Conservation (phyloP, 2,329 filamentous ascomycete genomes). For the Eutypa lata region DNA sequence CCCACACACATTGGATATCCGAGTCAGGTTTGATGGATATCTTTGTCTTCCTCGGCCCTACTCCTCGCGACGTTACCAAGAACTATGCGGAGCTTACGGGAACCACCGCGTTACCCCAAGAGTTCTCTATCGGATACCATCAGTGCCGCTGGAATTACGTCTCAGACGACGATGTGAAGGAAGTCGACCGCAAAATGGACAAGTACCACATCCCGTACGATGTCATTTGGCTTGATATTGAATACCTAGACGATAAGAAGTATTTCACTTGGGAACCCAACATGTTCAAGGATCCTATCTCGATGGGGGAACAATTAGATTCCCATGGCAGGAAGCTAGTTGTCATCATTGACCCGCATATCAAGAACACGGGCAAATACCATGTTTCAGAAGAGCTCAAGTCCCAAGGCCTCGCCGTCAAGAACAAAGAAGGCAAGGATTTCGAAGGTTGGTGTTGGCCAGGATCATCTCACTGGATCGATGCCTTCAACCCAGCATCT, state of each 20-base stretch:
- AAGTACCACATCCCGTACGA: constrained; percentile 95
- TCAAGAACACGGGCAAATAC: constrained; percentile 87
- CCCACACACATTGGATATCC: constrained; percentile 94
- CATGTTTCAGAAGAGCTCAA: constrained; percentile 75
- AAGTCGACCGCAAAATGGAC: constrained; percentile 95
- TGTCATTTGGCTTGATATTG: constrained; percentile 97
- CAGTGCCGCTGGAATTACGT: constrained; percentile 99
- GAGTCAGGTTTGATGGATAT: constrained; percentile 86
- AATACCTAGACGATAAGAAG: constrained; percentile 95
- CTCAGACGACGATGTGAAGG: constrained; percentile 92
- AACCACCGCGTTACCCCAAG: constrained; percentile 84
- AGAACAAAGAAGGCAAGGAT: constrained; percentile 83
- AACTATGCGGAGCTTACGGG: constrained; percentile 89
- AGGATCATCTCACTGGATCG: constrained; percentile 92
- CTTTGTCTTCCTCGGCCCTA: constrained; percentile 91
- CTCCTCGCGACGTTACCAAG: constrained; percentile 75
- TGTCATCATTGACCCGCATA: constrained; percentile 93
- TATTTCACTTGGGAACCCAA: constrained; percentile 97
- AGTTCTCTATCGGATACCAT: constrained; percentile 90
- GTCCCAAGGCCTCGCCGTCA: constrained; percentile 76
- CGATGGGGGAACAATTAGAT: constrained; percentile 86
- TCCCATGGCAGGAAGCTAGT: constrained; percentile 86
- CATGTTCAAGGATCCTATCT: constrained; percentile 79
- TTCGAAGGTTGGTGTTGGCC: constrained; percentile 99
- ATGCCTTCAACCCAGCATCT: constrained; percentile 91